Percentiles rank a stretch among this genome's conserved stretches.
These are phyloP conservation scores for Trichosanthes truncata DNA, from an alignment of 306 rosid genomes.

Conservation along the genomic window DNA sequence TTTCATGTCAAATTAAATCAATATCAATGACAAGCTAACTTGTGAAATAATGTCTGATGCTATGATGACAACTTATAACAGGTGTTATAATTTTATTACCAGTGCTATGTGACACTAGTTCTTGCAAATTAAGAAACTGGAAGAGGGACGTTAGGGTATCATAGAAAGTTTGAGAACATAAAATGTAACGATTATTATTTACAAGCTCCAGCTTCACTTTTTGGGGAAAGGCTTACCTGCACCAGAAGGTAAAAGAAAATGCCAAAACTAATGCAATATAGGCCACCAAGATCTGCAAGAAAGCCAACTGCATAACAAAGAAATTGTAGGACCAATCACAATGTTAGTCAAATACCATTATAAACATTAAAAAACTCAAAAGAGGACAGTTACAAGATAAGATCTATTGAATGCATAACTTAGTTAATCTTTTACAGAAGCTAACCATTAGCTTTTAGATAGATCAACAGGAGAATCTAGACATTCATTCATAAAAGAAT, in stretches of 20 bases:
- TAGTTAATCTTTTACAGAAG: neutral
- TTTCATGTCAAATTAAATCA: neutral
- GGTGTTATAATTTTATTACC: neutral
- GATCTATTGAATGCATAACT: neutral
- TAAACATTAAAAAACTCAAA: neutral
- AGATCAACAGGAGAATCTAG: neutral
- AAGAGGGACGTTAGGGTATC: neutral
- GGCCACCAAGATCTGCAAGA: conserved; percentile 97
- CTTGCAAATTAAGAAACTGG: neutral
- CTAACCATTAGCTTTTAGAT: neutral
- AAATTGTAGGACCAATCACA: conserved; percentile 11
- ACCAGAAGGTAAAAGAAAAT: conserved; percentile 75
- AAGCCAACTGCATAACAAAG: conserved; percentile 60
- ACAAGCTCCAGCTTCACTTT: neutral
- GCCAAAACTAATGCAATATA: conserved; percentile 84
- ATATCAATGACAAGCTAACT: neutral
- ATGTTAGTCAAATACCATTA: conserved; percentile 8
- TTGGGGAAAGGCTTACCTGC: conserved; percentile 46
- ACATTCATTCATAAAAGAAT: neutral
- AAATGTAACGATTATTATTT: neutral
- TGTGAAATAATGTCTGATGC: neutral
- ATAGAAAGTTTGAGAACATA: neutral
- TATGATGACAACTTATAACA: neutral
- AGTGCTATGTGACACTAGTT: neutral
- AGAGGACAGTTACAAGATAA: neutral